Conservation (phyloP, 75 land plant genomes). For the Selaginella moellendorffii region DNA sequence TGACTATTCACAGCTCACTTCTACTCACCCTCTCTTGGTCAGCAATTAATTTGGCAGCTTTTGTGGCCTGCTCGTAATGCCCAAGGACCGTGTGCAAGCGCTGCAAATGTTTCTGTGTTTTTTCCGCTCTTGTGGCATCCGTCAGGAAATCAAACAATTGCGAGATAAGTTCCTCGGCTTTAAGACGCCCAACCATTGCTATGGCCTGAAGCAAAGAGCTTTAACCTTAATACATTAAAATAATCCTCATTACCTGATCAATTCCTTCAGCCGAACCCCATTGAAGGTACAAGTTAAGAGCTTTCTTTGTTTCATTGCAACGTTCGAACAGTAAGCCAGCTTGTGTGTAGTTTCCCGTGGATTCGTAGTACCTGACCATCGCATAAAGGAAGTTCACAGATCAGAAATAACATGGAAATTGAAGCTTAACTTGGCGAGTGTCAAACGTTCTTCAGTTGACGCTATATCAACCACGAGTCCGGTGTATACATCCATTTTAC, state of each 20-base stretch:
- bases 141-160: constrained; percentile 20
- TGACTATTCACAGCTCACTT: not conserved
- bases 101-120: constrained; percentile 15
- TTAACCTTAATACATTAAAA: not conserved
- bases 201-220: constrained; percentile 19
- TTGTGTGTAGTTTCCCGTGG: constrained; percentile 18
- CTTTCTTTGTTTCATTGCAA: constrained; percentile 21
- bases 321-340: constrained; percentile 16
- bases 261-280: constrained; percentile 19
- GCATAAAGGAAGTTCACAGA: not conserved
- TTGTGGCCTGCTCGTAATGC: constrained; percentile 22
- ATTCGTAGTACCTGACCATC: constrained; percentile 22
- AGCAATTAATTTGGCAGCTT: constrained; percentile 13
- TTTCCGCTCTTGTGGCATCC: constrained; percentile 14
- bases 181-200: constrained; percentile 18
- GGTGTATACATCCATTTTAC: constrained; percentile 21
- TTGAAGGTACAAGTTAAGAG: constrained; percentile 14
- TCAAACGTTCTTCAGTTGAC: constrained; percentile 19
- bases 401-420: too few species aligned
- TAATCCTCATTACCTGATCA: too few species aligned
- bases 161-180: constrained; percentile 9
- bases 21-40: constrained; percentile 12
- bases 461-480: constrained; percentile 20
- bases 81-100: constrained; percentile 18
- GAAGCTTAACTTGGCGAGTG: constrained; percentile 28